Evolutionary conservation across 106 monocot species (phyloP), one percentile per base, ranked within the genome.

Genomic region (Agapanthus africanus): DNA sequence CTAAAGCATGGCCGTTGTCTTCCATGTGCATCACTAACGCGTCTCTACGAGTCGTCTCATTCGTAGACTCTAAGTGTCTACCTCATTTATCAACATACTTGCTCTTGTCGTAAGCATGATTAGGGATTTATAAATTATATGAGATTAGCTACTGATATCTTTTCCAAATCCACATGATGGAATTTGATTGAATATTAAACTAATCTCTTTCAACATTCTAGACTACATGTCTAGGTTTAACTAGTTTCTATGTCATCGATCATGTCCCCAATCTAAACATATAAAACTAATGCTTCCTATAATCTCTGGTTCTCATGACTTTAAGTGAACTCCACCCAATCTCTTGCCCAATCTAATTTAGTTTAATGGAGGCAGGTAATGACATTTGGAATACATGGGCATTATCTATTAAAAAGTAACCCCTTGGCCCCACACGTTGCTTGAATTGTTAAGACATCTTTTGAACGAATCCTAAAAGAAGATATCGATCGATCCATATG

Each of bases 321-420:
- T 63, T 15, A 63, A 63, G 63, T 73, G 63, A 73, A 73, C 62
- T 73, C 63, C 61, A 73, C 63, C 72, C 61, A 63, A 63, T 46
- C 63, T 63, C 13, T 63, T n/a, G n/a, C 46, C 50, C 68, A 16
- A 49, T 68, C 68, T 63, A 63, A 34, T n/a, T 63, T 63, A 63
- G 63, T 73, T 73, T 73, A 73, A 63, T 73, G 61, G 32, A 47
- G 47, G 72, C 35, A 73, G 72, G 72, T 49, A 49, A 63, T 25
- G 49, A 40, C 63, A 63, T 42, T 64, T 59, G 40, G 19, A 59
- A 60, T 41, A 59, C 65, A 65, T 65, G 26, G 2, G 19, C 38
- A 59, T 59, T 52, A 22, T 28, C n/a, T n/a, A n/a, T 28, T n/a
- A 39, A 71, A 31, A 42, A 59, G 49, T 27, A 50, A n/a, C 23